Evolutionary conservation across 208 protist genomes (phyloP).

Genomic region (Wallacemonas sp.): DNA sequence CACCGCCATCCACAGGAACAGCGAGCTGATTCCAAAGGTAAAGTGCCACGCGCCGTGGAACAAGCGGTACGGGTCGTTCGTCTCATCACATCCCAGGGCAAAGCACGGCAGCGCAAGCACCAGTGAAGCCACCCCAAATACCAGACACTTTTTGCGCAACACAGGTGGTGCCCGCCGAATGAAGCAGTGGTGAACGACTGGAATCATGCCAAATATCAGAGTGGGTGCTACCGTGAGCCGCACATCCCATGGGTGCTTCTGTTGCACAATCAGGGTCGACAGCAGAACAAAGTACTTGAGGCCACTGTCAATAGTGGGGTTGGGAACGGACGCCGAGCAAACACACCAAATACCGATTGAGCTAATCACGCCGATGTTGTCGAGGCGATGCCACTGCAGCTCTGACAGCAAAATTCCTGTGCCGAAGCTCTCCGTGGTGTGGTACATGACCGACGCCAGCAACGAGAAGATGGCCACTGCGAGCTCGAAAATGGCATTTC

Average conservation of each 20-base stretch:
- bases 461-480: constrained; percentile 50
- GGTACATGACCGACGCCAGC: constrained; percentile 73
- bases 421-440: constrained; percentile 58
- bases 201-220: constrained; percentile 47
- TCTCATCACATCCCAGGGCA: constrained; percentile 56
- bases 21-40: constrained; percentile 44
- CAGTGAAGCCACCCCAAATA: constrained; percentile 27
- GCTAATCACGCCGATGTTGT: constrained; percentile 67
- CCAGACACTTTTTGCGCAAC: constrained; percentile 14
- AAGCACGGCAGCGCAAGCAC: constrained; percentile 47
- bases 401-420: constrained; percentile 57
- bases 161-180: constrained; percentile 17
- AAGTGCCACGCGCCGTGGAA: constrained; percentile 83
- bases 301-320: constrained; percentile 34
- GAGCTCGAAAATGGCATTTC: constrained; percentile 55
- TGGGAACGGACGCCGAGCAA: constrained; percentile 36
- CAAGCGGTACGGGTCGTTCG: constrained; percentile 58
- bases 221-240: constrained; percentile 53
- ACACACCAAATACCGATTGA: constrained; percentile 53
- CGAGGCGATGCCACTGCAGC: constrained; percentile 70
- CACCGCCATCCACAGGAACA: constrained; percentile 58
- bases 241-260: constrained; percentile 71
- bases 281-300: constrained; percentile 62
- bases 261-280: constrained; percentile 51
- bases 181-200: constrained; percentile 47